A percentile compares a stretch with the other conserved stretches of the same genome.
Conservation (phyloP, 2,329 filamentous ascomycete species). For the Fusarium nisikadoi region DNA sequence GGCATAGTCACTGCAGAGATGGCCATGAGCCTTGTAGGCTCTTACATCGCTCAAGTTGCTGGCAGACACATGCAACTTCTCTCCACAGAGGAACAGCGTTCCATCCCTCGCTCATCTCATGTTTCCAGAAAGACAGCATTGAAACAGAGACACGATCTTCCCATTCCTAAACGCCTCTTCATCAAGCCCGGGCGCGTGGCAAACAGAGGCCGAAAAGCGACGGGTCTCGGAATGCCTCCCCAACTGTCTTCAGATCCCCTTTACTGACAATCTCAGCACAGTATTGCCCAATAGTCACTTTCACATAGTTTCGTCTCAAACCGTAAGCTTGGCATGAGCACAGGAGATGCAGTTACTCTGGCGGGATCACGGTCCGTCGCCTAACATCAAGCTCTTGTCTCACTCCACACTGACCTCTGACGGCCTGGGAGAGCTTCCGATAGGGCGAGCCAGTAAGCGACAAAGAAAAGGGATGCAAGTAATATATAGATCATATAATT, state of each 20-base stretch:
- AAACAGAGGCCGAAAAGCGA: conserved; percentile 27
- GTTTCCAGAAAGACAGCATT: conserved; percentile 31
- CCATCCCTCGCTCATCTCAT: conserved; percentile 12
- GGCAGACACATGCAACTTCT: neutral
- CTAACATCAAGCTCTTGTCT: conserved; percentile 26
- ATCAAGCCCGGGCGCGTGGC: conserved; percentile 25
- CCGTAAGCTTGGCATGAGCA: conserved; percentile 11
- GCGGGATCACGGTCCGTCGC: conserved; percentile 1
- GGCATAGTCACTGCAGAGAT: conserved; percentile 10
- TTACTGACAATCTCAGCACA: neutral
- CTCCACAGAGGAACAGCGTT: conserved; percentile 19
- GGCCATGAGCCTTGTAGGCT: neutral
- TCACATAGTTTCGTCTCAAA: conserved; percentile 6
- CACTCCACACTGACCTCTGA: conserved; percentile 1
- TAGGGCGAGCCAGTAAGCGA: conserved; percentile 20
- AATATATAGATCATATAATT: conserved; percentile 9
- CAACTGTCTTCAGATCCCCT: neutral
- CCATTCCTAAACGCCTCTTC: conserved; percentile 25
- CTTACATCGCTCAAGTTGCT: neutral
- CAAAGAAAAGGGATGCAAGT: conserved; percentile 16
- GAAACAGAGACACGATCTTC: conserved; percentile 31
- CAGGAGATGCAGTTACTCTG: neutral
- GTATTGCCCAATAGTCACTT: conserved; percentile 4
- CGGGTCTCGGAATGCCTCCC: conserved; percentile 8
- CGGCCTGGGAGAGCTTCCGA: conserved; percentile 22